Base-by-base conservation (phyloP, 2,329 filamentous ascomycete genomes). In the Cordyceps militaris region DNA sequence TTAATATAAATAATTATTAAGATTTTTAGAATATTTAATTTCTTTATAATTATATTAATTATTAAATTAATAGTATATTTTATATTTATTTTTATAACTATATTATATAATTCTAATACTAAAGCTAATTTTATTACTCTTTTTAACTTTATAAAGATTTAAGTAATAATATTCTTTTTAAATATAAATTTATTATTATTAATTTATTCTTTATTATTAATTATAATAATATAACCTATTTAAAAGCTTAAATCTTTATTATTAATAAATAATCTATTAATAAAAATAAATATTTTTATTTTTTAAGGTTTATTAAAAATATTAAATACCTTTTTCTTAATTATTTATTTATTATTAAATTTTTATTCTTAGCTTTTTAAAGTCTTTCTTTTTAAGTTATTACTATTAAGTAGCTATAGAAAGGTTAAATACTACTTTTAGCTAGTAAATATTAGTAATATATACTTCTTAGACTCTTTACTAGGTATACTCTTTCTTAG, bases 11-110 rank as follows among this genome's bases (percentile, higher is more conserved):
- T n/a, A n/a, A n/a, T n/a, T 6, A 52, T 60, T 11, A 28, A 46
- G 9, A 61, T 61, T 2, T 11, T 4, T 5, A 16, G 38, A 4
- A 63, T 46, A n/a, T 24, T 46, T 23, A 49, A 19, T 19, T 32
- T 3, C 2, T 49, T 48, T 24, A 16, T 30, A 19, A 14, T 26
- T 14, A 14, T 44, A 3, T 24, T 44, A 13, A 24, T 14, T 24
- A 26, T 26, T 14, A 14, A 44, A 14, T 26, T 24, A 14, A 24
- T 24, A 14, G 23, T 14, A 5, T 44, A 44, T 24, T 1, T 32
- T 5, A 49, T n/a, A 4, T 49, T 7, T 49, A 49, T 9, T 32
- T 2, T 19, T 23, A 23, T 11, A 9, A 48, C 44, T 32, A 48
- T 48, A 44, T 23, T 44, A 26, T 44, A 44, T 42, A 54, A 26